A percentile compares a stretch with the other conserved stretches of the same genome.
Evolutionary conservation across 192 early-diverging fungal genomes (phyloP).

Genomic region (Umbelopsis ramanniana): DNA sequence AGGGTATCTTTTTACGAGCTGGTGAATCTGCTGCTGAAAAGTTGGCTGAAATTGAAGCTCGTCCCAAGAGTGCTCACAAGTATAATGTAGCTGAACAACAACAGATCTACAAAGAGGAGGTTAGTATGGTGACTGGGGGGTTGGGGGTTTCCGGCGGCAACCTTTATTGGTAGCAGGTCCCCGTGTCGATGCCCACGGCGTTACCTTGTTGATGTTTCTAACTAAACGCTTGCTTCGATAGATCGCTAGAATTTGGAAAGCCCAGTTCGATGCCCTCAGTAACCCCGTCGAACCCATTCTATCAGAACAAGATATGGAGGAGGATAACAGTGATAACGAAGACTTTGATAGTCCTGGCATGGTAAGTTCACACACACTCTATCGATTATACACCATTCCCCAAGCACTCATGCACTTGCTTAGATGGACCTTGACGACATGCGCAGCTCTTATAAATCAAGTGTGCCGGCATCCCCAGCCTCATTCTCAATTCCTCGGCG

Average conservation of each 20-base stretch:
- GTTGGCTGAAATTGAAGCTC: conserved; percentile 78
- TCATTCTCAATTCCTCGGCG: conserved; percentile 23
- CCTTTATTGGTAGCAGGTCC: too few relatives aligned
- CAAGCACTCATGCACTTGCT: neutral
- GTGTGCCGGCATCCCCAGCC: conserved; percentile 2
- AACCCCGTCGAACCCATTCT: conserved; percentile 53
- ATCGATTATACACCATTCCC: too few relatives aligned
- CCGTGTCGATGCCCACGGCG: too few relatives aligned
- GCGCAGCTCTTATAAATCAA: conserved; percentile 13
- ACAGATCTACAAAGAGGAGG: conserved; percentile 91
- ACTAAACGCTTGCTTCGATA: conserved; percentile 20
- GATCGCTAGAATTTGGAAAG: conserved; percentile 93
- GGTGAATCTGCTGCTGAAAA: conserved; percentile 86
- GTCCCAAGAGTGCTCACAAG: conserved; percentile 81
- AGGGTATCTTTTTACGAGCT: conserved; percentile 91
- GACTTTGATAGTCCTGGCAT: conserved; percentile 43
- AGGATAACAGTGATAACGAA: conserved; percentile 62
- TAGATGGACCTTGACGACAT: conserved; percentile 17
- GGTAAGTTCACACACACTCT: conserved; percentile 24
- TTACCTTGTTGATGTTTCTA: too few relatives aligned
- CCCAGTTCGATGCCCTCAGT: conserved; percentile 74
- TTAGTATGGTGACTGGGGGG: conserved; percentile 29
- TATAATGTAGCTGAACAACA: conserved; percentile 95
- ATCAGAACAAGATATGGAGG: conserved; percentile 54
- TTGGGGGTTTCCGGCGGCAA: neutral